Conservation (phyloP, 2,329 filamentous ascomycete genomes). For the Fusarium denticulatum region DNA sequence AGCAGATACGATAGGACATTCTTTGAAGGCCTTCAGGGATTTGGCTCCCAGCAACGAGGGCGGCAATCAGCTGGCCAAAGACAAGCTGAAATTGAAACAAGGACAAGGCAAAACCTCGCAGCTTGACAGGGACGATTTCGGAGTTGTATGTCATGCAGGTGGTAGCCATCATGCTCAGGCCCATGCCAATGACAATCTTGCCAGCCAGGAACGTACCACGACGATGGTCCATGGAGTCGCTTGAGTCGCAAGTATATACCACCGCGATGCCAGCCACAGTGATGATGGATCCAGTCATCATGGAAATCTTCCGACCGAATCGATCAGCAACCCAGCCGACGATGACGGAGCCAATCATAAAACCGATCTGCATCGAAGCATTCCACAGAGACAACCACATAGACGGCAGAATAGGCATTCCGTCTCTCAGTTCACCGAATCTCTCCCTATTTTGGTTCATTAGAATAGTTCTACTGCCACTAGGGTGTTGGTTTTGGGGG, state of each 20-base stretch:
- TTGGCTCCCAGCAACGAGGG: not conserved
- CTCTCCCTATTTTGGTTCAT: not conserved
- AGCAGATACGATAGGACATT: not conserved
- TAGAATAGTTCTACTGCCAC: not conserved
- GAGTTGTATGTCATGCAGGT: not conserved
- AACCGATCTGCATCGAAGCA: not conserved
- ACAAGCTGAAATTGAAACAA: not conserved
- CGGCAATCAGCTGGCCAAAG: not conserved
- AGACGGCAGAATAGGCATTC: not conserved
- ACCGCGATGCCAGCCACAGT: not conserved
- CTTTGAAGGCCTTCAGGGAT: not conserved
- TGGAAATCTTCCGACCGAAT: not conserved
- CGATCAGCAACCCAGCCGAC: not conserved
- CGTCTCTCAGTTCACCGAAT: not conserved
- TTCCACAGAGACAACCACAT: not conserved
- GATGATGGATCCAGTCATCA: not conserved
- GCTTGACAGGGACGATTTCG: not conserved
- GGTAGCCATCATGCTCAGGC: not conserved
- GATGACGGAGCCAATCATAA: not conserved
- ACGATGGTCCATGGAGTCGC: not conserved
- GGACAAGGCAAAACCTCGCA: not conserved
- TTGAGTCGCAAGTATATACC: not conserved
- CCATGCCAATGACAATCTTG: not conserved
- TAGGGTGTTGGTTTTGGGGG: not conserved
- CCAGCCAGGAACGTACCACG: not conserved